Base-by-base conservation (phyloP, 495 filamentous ascomycete genomes). In the Penicillium arizonense region DNA sequence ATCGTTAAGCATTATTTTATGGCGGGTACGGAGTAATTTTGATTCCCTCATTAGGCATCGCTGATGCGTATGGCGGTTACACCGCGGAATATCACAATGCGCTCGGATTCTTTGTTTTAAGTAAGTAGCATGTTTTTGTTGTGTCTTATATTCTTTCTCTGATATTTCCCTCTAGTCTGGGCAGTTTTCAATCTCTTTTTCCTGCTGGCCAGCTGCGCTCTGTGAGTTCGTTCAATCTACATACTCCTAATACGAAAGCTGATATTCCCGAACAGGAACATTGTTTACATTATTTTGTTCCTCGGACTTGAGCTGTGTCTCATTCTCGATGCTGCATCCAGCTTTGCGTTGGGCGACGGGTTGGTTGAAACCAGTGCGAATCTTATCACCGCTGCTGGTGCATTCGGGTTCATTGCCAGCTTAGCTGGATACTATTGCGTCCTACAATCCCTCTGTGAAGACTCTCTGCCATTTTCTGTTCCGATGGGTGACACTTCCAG, bases 31-130 rank as follows among this genome's bases (percentile, higher is more conserved):
- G 62, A 5, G 62, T 53, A 13, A 47, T 57, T 5, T 30, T 65
- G 11, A 60, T 57, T 28, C 62, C 62, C 13, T 38, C 56, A 4
- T 48, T 65, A 18, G 62, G 62, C 13, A 44, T 65, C 11, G 42
- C 49, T 13, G 23, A 58, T n/a, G 47, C 62, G 0, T 65, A 62
- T n/a, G 62, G 62, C 30, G 56, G 54, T 0, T 30, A 55, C 32
- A 61, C 56, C 0, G n/a, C 50, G 6, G 52, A 64, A 43, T 64
- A 61, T 38, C 37, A 61, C 42, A 64, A 57, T 33, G 62, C 58
- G 1, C 41, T 64, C 9, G 62, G 48, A 3, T 61, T 64, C 42
- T 64, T 53, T 49, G 34, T 50, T 21, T 41, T 61, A 24, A 14
- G 53, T 61, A 5, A 41, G 57, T 39, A 26, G 21, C 23, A 39